Evolutionary conservation across 129 eudicot species (phyloP).

Genomic region (Pulicaria dysenterica): DNA sequence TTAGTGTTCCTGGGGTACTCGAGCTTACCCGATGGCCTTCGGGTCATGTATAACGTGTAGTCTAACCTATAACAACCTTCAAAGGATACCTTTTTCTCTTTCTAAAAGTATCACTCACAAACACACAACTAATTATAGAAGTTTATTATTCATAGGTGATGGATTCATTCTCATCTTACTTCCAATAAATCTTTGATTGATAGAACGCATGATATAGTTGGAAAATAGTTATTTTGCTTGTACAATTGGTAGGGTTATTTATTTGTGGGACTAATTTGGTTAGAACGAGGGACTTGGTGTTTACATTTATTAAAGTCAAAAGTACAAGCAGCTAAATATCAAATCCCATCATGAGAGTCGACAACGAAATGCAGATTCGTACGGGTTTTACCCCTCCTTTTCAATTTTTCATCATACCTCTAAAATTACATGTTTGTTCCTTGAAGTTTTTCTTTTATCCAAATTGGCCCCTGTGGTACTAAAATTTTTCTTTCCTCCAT

Average conservation of each 20-base stretch:
- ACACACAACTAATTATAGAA: too few species aligned
- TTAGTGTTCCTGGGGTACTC: too few species aligned
- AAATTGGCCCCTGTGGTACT: too few species aligned
- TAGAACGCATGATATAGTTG: background rate
- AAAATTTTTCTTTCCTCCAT: too few species aligned
- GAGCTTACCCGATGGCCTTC: too few species aligned
- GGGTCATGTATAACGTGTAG: too few species aligned
- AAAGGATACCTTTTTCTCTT: too few species aligned
- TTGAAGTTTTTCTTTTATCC: background rate
- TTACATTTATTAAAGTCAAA: conserved; percentile 21
- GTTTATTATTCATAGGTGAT: too few species aligned
- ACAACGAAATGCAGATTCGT: background rate
- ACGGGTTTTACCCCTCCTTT: background rate
- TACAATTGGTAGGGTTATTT: background rate
- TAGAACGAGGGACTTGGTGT: conserved; percentile 18
- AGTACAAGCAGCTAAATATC: conserved; percentile 6
- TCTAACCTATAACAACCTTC: too few species aligned
- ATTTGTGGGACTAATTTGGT: conserved; percentile 13
- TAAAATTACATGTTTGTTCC: background rate
- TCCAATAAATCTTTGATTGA: too few species aligned
- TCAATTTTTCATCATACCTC: background rate
- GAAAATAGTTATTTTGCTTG: background rate
- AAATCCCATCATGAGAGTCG: background rate
- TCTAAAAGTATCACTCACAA: too few species aligned
- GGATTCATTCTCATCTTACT: too few species aligned